Percentiles rank a stretch among this genome's conserved stretches.
phyloP scores from a whole-genome alignment of 2,329 filamentous ascomycete species.

The Metarhizium humberi region DNA sequence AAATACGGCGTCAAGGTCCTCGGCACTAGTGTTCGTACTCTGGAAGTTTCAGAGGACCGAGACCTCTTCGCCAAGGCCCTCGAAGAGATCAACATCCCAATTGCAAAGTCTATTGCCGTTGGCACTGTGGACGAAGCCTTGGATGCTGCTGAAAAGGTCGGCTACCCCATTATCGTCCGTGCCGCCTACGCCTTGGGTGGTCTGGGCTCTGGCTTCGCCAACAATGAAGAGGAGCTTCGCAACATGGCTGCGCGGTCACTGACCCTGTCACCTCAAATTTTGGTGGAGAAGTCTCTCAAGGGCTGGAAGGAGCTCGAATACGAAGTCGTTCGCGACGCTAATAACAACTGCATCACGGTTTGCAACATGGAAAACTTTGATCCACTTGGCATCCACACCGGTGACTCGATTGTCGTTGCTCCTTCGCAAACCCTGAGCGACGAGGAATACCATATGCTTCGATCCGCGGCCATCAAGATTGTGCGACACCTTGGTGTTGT shows the following conservation, averaged over 20 bases:
- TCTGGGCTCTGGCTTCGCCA: conserved; percentile 91
- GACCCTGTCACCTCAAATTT: conserved; percentile 87
- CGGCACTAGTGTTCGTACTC: conserved; percentile 86
- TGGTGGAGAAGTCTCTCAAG: conserved; percentile 97
- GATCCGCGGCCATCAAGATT: conserved; percentile 95
- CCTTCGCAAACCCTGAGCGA: conserved; percentile 95
- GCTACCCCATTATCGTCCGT: conserved; percentile 96
- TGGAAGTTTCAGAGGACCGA: conserved; percentile 91
- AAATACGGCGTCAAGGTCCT: conserved; percentile 93
- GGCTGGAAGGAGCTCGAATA: conserved; percentile 99
- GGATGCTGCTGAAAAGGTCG: conserved; percentile 74
- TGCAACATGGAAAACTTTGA: conserved; percentile 86
- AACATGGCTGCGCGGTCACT: conserved; percentile 89
- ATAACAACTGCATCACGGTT: conserved; percentile 98
- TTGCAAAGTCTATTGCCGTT: conserved; percentile 92
- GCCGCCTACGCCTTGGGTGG: conserved; percentile 94
- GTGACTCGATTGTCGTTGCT: conserved; percentile 96
- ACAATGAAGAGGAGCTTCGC: conserved; percentile 86
- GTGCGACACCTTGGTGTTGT: conserved; percentile 94
- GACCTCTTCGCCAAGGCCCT: conserved; percentile 93
- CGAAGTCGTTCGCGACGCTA: conserved; percentile 91
- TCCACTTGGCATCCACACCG: conserved; percentile 92
- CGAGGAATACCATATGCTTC: conserved; percentile 99
- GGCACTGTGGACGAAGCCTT: conserved; percentile 86
- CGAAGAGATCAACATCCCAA: conserved; percentile 95